These are phyloP conservation scores for Zymoseptoria pseudotritici DNA, from an alignment of 2,329 filamentous ascomycete species.

Conservation along the genomic window DNA sequence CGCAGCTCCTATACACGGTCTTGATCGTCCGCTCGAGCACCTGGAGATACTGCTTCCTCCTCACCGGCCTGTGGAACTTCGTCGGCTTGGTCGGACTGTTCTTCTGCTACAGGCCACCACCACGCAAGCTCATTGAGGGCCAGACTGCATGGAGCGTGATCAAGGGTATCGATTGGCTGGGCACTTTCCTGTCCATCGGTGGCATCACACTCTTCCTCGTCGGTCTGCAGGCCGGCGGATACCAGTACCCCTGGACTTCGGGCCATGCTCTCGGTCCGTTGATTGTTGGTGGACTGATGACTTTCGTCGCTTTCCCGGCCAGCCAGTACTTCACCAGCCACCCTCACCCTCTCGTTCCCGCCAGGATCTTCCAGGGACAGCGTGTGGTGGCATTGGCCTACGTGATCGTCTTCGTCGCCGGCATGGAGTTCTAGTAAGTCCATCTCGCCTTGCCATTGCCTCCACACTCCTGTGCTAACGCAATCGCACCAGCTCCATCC, in stretches of 20 bases:
- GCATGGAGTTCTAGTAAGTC: conserved; percentile 27
- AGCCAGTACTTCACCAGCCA: conserved; percentile 23
- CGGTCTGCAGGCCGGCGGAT: conserved; percentile 27
- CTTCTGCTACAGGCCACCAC: conserved; percentile 48
- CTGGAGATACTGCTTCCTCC: conserved; percentile 50
- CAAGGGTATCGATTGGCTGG: conserved; percentile 42
- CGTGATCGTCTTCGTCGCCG: conserved; percentile 29
- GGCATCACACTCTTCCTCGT: conserved; percentile 46
- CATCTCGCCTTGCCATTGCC: background rate
- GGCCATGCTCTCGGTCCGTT: conserved; percentile 22
- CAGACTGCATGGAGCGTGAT: conserved; percentile 36
- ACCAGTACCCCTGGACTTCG: conserved; percentile 19
- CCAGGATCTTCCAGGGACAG: conserved; percentile 22
- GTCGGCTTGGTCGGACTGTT: conserved; percentile 44
- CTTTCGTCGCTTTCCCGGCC: conserved; percentile 22
- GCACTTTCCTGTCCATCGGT: conserved; percentile 42
- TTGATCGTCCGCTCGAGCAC: conserved; percentile 41
- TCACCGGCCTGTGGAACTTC: conserved; percentile 48
- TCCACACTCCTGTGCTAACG: background rate
- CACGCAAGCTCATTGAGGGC: conserved; percentile 33
- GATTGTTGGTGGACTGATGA: conserved; percentile 20
- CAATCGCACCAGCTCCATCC: conserved; percentile 13
- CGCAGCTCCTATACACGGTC: conserved; percentile 55
- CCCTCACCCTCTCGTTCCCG: conserved; percentile 25
- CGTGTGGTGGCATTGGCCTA: conserved; percentile 29